Evolutionary conservation across 768 basidiomycete genomes (phyloP).

Genomic region (Bullera alba): DNA sequence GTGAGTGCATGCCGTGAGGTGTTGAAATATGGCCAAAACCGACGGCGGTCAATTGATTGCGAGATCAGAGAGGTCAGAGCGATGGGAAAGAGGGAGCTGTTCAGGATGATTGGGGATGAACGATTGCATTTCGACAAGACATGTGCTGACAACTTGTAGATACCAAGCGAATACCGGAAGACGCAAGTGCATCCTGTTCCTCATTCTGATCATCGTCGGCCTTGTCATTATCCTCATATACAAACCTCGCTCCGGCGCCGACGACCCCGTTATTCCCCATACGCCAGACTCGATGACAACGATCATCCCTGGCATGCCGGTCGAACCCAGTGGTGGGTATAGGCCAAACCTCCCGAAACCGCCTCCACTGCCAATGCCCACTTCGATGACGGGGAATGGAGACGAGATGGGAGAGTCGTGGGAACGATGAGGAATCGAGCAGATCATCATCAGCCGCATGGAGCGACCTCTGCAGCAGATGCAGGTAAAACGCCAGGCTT

Average conservation of each 20-base stretch:
- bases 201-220: constrained; percentile 81
- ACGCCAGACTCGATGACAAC: not conserved
- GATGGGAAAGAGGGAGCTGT: not conserved
- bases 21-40: no score
- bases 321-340: not conserved
- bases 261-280: constrained; percentile 2
- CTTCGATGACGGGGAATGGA: not conserved
- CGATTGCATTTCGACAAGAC: no score
- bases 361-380: constrained; percentile 4
- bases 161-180: constrained; percentile 92
- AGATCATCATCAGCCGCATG: no score
- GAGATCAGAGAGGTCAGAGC: not conserved
- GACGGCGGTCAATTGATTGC: not conserved
- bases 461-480: no score
- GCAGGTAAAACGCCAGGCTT: no score
- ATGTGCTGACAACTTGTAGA: constrained; percentile 47
- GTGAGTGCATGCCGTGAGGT: constrained; percentile 49
- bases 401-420: not conserved
- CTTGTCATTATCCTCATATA: constrained; percentile 82
- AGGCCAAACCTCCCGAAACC: constrained; percentile 18
- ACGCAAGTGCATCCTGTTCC: constrained; percentile 85
- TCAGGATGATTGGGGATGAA: not conserved
- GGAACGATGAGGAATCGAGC: no score
- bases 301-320: constrained; percentile 3
- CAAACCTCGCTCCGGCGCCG: constrained; percentile 59